Evolutionary conservation across 768 basidiomycete species (phyloP).

Genomic region (Mycena indigotica): DNA sequence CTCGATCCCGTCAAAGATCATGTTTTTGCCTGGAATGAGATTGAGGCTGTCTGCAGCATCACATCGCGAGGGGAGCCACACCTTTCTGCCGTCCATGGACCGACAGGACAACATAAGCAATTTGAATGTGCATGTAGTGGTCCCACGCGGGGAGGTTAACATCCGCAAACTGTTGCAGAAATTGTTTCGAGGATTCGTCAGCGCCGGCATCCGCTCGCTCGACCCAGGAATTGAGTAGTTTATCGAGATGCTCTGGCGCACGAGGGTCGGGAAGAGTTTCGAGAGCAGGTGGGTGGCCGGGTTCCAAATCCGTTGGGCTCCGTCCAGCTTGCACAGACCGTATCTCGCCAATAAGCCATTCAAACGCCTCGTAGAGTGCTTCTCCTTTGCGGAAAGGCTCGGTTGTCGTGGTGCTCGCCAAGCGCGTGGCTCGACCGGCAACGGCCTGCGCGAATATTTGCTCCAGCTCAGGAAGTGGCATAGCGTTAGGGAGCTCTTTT

Average conservation of each 20-base stretch:
- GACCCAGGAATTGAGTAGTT: constrained; percentile 38
- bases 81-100: constrained; percentile 47
- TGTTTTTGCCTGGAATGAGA: constrained; percentile 39
- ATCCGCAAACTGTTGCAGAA: constrained; percentile 38
- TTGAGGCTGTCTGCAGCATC: background rate
- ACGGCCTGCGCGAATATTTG: constrained; percentile 32
- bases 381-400: constrained; percentile 25
- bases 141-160: constrained; percentile 46
- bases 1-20: constrained; percentile 46
- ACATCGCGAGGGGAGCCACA: constrained; percentile 16
- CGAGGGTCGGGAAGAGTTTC: constrained; percentile 19
- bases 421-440: constrained; percentile 29
- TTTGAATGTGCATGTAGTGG: constrained; percentile 50
- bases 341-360: constrained; percentile 39
- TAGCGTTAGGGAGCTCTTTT: constrained; percentile 56
- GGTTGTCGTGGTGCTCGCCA: constrained; percentile 31
- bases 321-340: constrained; percentile 27
- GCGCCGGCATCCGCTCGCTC: constrained; percentile 32
- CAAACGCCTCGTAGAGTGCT: constrained; percentile 40
- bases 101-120: constrained; percentile 44
- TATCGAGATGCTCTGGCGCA: constrained; percentile 26
- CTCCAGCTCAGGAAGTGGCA: constrained; percentile 51
- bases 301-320: constrained; percentile 18
- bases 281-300: background rate
- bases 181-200: constrained; percentile 27